Percentiles rank a stretch among this genome's conserved stretches.
Conservation (phyloP, 2,329 filamentous ascomycete species). For the Penicillium sp. region DNA sequence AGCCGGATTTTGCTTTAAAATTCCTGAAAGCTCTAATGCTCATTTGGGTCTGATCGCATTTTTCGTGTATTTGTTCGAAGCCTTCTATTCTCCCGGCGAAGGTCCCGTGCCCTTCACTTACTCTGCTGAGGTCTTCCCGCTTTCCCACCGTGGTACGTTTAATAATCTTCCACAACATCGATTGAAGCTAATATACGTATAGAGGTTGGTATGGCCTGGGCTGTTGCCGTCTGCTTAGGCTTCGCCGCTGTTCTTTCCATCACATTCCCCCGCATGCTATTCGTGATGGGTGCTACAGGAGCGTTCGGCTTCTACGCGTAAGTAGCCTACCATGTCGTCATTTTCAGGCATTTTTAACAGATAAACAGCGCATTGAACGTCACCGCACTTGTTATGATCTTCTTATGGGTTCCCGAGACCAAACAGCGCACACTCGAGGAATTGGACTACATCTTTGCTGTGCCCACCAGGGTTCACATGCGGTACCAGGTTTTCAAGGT, state of each 20-base stretch:
- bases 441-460: constrained; percentile 58
- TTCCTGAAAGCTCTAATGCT: background rate
- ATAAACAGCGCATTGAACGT: constrained; percentile 49
- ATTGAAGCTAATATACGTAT: background rate
- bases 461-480: constrained; percentile 57
- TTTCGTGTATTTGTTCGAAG: constrained; percentile 63
- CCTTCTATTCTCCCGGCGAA: constrained; percentile 62
- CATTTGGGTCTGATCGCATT: constrained; percentile 12
- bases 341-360: background rate
- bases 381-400: constrained; percentile 57
- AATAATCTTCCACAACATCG: too few relatives aligned
- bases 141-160: constrained; percentile 1
- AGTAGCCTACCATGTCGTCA: background rate
- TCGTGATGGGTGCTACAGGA: constrained; percentile 44
- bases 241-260: constrained; percentile 44
- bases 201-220: constrained; percentile 42
- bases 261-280: constrained; percentile 42
- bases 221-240: constrained; percentile 35
- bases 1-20: constrained; percentile 16
- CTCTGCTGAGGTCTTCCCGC: constrained; percentile 1
- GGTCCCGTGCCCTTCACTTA: constrained; percentile 3
- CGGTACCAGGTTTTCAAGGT: constrained; percentile 57
- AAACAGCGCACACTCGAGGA: constrained; percentile 50
- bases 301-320: constrained; percentile 57
- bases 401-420: constrained; percentile 54